Evolutionary conservation across 2,329 filamentous ascomycete species (phyloP).

Genomic region (Proliferodiscus dingleyae): DNA sequence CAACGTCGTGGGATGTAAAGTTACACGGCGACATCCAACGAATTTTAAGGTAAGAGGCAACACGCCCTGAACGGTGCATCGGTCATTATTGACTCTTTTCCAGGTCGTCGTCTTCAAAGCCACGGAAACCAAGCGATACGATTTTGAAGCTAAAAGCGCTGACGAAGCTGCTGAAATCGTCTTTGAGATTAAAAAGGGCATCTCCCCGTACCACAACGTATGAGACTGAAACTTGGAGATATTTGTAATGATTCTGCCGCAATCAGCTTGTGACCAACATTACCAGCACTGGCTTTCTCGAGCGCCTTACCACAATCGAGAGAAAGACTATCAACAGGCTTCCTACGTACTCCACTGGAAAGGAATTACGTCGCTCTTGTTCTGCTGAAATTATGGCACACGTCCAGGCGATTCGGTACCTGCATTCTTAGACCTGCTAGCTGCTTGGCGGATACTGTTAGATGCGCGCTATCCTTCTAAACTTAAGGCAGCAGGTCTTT

Average conservation of each 20-base stretch:
- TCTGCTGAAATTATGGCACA: too few species aligned
- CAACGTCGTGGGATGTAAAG: constrained; percentile 77
- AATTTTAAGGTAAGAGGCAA: constrained; percentile 64
- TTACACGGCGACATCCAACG: constrained; percentile 72
- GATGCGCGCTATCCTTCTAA: too few species aligned
- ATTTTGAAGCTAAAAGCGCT: constrained; percentile 71
- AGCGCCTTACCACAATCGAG: too few species aligned
- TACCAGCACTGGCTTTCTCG: not conserved
- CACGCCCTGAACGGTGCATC: not conserved
- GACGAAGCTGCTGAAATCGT: constrained; percentile 77
- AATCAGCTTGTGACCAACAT: too few species aligned
- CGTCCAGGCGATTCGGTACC: too few species aligned
- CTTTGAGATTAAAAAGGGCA: constrained; percentile 69
- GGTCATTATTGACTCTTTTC: constrained; percentile 1
- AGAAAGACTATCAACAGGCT: too few species aligned
- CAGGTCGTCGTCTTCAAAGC: constrained; percentile 69
- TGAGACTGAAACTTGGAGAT: constrained; percentile 4
- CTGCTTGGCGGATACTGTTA: too few species aligned
- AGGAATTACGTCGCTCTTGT: too few species aligned
- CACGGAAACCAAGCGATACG: constrained; percentile 74
- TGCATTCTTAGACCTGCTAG: too few species aligned
- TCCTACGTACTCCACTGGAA: too few species aligned
- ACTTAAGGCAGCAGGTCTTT: too few species aligned
- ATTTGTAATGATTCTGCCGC: not conserved
- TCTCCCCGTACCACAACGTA: constrained; percentile 52